phyloP scores from a whole-genome alignment of 805 yeast genomes.

The Torulaspora delbrueckii region DNA sequence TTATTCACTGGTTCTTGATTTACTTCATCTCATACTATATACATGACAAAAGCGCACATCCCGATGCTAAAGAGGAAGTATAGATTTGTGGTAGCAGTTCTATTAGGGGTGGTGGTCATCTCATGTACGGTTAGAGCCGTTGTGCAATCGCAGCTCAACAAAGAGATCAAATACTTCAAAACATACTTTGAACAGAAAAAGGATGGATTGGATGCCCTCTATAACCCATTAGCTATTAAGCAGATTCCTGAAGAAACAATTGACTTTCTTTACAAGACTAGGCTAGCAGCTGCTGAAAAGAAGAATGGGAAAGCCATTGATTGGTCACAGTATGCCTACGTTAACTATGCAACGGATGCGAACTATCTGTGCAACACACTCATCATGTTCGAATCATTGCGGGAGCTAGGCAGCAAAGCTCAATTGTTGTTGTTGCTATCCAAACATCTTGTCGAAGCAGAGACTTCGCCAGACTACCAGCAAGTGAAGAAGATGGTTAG shows the following conservation, averaged over 20 bases:
- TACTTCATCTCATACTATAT: neutral
- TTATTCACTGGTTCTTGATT: neutral
- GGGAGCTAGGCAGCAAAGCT: slow-evolving; percentile 38
- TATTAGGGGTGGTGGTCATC: slow-evolving; percentile 11
- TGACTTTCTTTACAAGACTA: slow-evolving; percentile 20
- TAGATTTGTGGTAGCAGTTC: slow-evolving; percentile 14
- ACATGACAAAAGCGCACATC: too few relatives aligned
- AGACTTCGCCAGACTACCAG: slow-evolving; percentile 13
- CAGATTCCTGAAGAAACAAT: slow-evolving; percentile 29
- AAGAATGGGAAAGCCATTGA: slow-evolving; percentile 24
- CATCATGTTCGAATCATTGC: slow-evolving; percentile 42
- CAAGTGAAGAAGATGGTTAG: slow-evolving; percentile 7
- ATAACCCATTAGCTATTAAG: slow-evolving; percentile 30
- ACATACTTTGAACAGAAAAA: slow-evolving; percentile 25
- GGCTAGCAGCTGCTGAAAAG: slow-evolving; percentile 10
- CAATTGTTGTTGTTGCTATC: slow-evolving; percentile 45
- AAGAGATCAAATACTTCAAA: slow-evolving; percentile 30
- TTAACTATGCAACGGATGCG: slow-evolving; percentile 54
- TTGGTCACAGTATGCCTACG: slow-evolving; percentile 50
- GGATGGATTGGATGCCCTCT: slow-evolving; percentile 24
- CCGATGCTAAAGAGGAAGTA: slow-evolving; percentile 26
- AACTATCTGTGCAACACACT: slow-evolving; percentile 50
- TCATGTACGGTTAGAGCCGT: slow-evolving; percentile 18
- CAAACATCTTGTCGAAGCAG: slow-evolving; percentile 26
- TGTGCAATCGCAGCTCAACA: slow-evolving; percentile 29